Evolutionary conservation across 257 asterid genomes (phyloP), one percentile per base, ranked within the genome.

Genomic region (Thymus quinquecostatus): DNA sequence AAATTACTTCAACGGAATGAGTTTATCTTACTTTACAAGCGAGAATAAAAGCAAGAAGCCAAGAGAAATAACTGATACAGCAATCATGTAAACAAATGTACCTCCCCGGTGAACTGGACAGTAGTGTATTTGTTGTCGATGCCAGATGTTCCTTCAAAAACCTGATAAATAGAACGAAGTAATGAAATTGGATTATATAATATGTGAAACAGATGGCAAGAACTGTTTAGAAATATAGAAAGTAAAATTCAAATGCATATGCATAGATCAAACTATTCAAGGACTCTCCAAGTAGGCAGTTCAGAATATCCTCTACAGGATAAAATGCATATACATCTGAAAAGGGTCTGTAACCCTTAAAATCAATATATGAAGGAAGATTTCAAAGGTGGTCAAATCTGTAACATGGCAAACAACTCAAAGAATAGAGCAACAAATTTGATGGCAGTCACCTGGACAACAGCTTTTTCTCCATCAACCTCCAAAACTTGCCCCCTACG

Each of bases 21-120:
- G 21, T 21, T 21, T 21, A 21, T 21, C 21, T 21, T 21, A 21
- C 21, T 21, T 21, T 21, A 21, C 21, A 21, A 21, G 21, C 30
- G 8, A 51, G 74, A 73, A 71, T 59, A 71, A 68, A 56, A 21
- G 28, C 21, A 21, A 21, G 21, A 21, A 21, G 21, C 21, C 21
- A 21, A 21, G 21, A 21, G 21, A 21, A 56, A 94, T 88, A 82
- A 97, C 96, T 72, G 97, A 91, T 49, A 96, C 91, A 78, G 96
- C 97, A 89, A 60, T 89, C 97, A 97, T 94, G 81, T 65, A 69
- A n/a, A 50, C 47, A 74, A 70, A 36, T 50, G 60, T 86, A 90
- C 97, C 97, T 92, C 98, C 80, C 98, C 97, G 1, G 98, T 92
- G 82, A 92, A 92, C 86, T 92, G 98, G 75, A 92, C 98, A 2